phyloP scores from a whole-genome alignment of 2,329 filamentous ascomycete genomes.

The Fusarium nanum region DNA sequence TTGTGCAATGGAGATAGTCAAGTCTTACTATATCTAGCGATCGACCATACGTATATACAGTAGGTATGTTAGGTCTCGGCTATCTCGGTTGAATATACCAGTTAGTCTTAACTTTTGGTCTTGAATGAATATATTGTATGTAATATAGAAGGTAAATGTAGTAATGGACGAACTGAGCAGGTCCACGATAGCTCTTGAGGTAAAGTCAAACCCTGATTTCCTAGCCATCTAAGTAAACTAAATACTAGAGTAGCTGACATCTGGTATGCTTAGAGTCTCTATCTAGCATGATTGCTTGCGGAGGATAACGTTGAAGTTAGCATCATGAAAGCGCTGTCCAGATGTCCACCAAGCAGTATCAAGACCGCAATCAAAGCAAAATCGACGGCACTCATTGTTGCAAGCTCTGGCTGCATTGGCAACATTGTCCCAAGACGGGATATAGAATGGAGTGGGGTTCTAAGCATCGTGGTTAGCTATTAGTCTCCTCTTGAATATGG shows the following conservation, averaged over 20 bases:
- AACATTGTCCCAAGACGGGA: background rate
- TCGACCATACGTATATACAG: too few species aligned
- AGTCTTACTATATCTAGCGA: too few species aligned
- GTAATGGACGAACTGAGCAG: background rate
- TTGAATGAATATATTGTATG: background rate
- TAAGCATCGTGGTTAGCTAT: background rate
- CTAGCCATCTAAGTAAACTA: background rate
- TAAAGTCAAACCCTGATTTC: too few species aligned
- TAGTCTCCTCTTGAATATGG: too few species aligned
- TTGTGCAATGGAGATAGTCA: too few species aligned
- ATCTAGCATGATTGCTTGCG: background rate
- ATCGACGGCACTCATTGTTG: background rate
- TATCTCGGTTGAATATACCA: background rate
- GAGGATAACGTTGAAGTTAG: background rate
- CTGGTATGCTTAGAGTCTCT: rapidly evolving
- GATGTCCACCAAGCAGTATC: background rate
- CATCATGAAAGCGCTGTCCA: background rate
- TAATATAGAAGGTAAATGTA: background rate
- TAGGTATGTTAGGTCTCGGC: too few species aligned
- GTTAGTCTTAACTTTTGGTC: rapidly evolving
- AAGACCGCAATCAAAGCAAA: background rate
- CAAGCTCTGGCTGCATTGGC: background rate
- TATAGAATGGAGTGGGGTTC: background rate
- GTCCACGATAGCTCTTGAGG: background rate
- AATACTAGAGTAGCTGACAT: too few species aligned